Base-by-base conservation (phyloP, 345 rosid genomes). In the Populus simonii region DNA sequence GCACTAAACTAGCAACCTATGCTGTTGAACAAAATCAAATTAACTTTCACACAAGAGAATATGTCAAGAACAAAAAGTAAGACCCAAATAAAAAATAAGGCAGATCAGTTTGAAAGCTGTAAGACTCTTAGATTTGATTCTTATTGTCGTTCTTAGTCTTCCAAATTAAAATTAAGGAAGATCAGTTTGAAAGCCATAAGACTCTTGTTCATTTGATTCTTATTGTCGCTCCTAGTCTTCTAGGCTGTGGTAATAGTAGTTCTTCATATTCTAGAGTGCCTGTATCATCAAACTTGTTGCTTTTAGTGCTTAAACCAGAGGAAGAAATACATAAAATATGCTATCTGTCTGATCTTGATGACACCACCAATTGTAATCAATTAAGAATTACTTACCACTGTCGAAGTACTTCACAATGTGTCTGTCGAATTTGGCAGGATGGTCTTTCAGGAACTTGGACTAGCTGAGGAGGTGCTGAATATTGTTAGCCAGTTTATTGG, bases 391-490 rank as follows among this genome's bases (percentile, higher is more conserved):
- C 47, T 27, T 18, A 39, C 38, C 63, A 35, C 62, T 29, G 63
- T 59, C 65, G 13, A 57, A 43, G 69, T 63, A 68, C 57, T 59
- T 78, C 20, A 68, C 43, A 23, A 63, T 55, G 39, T 71, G 20
- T 45, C 35, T 68, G 12, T 79, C 84, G 67, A 77, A 82, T 79
- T 80, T 87, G 77, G 70, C 89, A 96, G 99, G 98, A 86, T 78
- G 87, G 84, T 86, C 77, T 90, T 88, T 81, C 90, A 89, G 85
- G 99, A 96, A 77, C 82, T 88, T 84, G 97, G 91, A 68, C 77
- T 89, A 84, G 84, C 83, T 74, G 96, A 93, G 85, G 94, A 90
- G 79, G 93, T 86, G 75, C 78, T 86, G 82, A 83, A 85, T 71
- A 73, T 78, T 78, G 82, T 96, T 79, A 76, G 90, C 87, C 93